Evolutionary conservation across 352 stramenopile species (phyloP), one percentile per base, ranked within the genome.

Genomic region (Phytophthora cactorum): DNA sequence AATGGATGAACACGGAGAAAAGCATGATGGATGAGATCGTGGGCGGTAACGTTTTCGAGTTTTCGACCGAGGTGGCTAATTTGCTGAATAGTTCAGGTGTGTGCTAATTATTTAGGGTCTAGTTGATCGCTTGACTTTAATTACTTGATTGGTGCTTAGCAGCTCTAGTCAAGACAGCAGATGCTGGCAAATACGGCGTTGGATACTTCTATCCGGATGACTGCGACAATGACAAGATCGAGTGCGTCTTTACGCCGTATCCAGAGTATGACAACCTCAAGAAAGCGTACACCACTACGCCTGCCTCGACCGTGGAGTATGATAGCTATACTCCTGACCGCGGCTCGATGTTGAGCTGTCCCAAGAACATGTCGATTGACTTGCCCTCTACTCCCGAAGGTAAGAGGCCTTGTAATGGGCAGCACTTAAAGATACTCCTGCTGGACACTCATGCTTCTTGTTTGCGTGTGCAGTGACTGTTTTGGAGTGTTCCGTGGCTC

Each of bases 11-110:
- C 62, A 73, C 82, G 31, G 84, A 91, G 66, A 66, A 75, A 29
- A 76, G 81, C 5, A 90, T 93, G 84, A 90, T 66, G 0, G 57
- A 75, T 31, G 77, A 89, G 52, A 80, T 92, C 38, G 74, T 91
- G 1, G 84, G 84, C 25, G 84, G 86, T 58, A 91, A 89, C 68
- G 84, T 90, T 25, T 94, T 92, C 47, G 84, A 92, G 67, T 94
- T 89, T 63, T 80, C 75, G 14, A 89, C 77, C 3, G 84, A 91
- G 46, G 72, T 86, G 34, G 69, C 72, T 27, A 90, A 93, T 57
- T 63, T 88, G 32, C 68, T 66, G 0, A 52, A 63, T 12, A 10
- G 11, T 4, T n/a, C 17, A 85, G 77, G 69, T 39, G 52, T 83
- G 4, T 39, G 5, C 10, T 39, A 14, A 14, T 39, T 39, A 6